Percentiles rank a stretch among this genome's conserved stretches.
These are phyloP conservation scores for Fusarium graminum DNA, from an alignment of 2,329 filamentous ascomycete species.

Conservation along the genomic window DNA sequence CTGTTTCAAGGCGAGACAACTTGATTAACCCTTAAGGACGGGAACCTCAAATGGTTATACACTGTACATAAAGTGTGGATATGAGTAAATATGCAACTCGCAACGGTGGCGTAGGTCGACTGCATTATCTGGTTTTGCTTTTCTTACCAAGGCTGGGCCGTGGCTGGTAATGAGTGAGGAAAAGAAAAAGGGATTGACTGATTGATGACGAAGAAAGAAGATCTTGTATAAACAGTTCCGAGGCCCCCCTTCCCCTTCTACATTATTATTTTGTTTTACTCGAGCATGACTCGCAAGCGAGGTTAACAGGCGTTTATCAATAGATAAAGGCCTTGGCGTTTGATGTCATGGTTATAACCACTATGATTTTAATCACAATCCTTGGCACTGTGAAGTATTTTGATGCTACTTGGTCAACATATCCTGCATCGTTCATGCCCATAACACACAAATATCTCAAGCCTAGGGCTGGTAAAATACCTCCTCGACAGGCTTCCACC, in stretches of 20 bases:
- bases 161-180: slow-evolving; percentile 44
- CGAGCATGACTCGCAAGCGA: slow-evolving; percentile 49
- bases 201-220: slow-evolving; percentile 25
- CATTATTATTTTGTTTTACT: slow-evolving; percentile 41
- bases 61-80: slow-evolving; percentile 45
- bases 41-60: slow-evolving; percentile 10
- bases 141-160: slow-evolving; percentile 29
- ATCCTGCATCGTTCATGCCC: neutral
- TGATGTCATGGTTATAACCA: slow-evolving; percentile 40
- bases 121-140: slow-evolving; percentile 29
- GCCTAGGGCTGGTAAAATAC: slow-evolving; percentile 72
- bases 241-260: slow-evolving; percentile 35
- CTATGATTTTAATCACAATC: slow-evolving; percentile 8
- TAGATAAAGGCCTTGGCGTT: slow-evolving; percentile 31
- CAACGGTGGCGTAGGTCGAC: slow-evolving; percentile 27
- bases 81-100: slow-evolving; percentile 38
- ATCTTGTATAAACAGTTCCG: slow-evolving; percentile 47
- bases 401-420: neutral
- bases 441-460: neutral
- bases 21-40: slow-evolving; percentile 6
- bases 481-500: slow-evolving; percentile 78
- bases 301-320: slow-evolving; percentile 51
- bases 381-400: neutral
- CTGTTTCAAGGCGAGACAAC: slow-evolving; percentile 25
- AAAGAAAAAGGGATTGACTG: slow-evolving; percentile 31